phyloP scores from a whole-genome alignment of 805 yeast species.

The Wickerhamiella occidentalis region DNA sequence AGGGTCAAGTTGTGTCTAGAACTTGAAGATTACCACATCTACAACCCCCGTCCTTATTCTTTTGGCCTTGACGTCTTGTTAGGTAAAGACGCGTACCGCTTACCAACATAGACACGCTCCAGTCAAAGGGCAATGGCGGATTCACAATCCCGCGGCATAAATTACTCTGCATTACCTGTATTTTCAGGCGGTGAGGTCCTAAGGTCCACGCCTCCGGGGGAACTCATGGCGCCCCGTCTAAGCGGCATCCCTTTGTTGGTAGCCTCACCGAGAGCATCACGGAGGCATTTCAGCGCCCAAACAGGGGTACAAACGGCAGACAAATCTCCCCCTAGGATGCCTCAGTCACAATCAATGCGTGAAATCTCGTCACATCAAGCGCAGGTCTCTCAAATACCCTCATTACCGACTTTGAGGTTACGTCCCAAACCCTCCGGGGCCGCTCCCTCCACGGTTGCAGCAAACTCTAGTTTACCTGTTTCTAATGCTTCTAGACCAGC shows the following conservation, averaged over 20 bases:
- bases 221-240: constrained; percentile 9
- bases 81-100: constrained; percentile 10
- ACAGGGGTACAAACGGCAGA: neutral
- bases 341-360: constrained; percentile 3
- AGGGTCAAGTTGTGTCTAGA: neutral
- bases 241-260: constrained; percentile 11
- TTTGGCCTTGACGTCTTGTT: neutral
- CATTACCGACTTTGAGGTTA: neutral
- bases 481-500: neutral
- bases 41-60: neutral
- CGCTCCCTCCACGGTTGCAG: neutral
- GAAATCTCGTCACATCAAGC: neutral
- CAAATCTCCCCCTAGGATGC: neutral
- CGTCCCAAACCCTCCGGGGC: constrained; percentile 3
- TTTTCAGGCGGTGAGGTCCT: constrained; percentile 3
- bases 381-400: neutral
- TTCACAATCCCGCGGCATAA: constrained; percentile 5
- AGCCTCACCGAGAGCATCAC: neutral
- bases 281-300: constrained; percentile 1
- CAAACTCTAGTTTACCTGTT: neutral
- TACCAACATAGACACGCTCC: constrained; percentile 7
- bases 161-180: constrained; percentile 10
- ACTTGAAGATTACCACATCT: neutral
- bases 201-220: constrained; percentile 4
- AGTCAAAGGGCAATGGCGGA: constrained; percentile 8